phyloP scores from a whole-genome alignment of 768 basidiomycete species.

The Lenzites betulinus region DNA sequence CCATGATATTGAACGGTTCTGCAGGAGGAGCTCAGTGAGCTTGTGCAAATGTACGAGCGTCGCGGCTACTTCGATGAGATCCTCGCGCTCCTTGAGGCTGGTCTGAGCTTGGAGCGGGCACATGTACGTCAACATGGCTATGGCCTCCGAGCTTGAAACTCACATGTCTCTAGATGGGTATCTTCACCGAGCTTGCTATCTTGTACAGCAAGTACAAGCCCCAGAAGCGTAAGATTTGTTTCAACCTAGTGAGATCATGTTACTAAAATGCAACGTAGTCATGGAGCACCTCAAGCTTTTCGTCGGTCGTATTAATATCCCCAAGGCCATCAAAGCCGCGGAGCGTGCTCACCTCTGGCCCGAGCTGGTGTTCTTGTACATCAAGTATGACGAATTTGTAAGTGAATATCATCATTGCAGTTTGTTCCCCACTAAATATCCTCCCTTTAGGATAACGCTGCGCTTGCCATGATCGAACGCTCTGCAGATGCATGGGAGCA shows the following conservation, averaged over 20 bases:
- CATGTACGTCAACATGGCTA: conserved; percentile 53
- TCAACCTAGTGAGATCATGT: background rate
- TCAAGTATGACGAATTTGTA: conserved; percentile 96
- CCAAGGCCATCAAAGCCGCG: conserved; percentile 96
- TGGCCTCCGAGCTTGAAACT: background rate
- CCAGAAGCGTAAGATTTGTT: conserved; percentile 71
- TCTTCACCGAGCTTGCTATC: conserved; percentile 93
- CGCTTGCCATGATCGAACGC: conserved; percentile 97
- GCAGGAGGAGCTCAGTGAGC: conserved; percentile 74
- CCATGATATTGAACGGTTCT: background rate
- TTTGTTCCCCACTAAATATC: conserved; percentile 11
- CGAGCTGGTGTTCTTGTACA: conserved; percentile 96
- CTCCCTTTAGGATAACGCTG: conserved; percentile 80
- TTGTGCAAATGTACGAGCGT: conserved; percentile 85
- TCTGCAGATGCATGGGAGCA: conserved; percentile 99
- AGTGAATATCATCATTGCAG: conserved; percentile 31
- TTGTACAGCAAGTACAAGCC: conserved; percentile 95
- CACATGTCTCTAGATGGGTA: conserved; percentile 69
- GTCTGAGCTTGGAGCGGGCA: conserved; percentile 93
- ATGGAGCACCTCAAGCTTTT: conserved; percentile 99
- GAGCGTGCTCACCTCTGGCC: conserved; percentile 98
- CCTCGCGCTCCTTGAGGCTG: conserved; percentile 88
- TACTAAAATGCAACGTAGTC: conserved; percentile 47
- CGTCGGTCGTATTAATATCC: conserved; percentile 95
- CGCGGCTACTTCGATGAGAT: conserved; percentile 95